These are phyloP conservation scores for Lentinula boryana DNA, from an alignment of 768 basidiomycete genomes.

Conservation along the genomic window DNA sequence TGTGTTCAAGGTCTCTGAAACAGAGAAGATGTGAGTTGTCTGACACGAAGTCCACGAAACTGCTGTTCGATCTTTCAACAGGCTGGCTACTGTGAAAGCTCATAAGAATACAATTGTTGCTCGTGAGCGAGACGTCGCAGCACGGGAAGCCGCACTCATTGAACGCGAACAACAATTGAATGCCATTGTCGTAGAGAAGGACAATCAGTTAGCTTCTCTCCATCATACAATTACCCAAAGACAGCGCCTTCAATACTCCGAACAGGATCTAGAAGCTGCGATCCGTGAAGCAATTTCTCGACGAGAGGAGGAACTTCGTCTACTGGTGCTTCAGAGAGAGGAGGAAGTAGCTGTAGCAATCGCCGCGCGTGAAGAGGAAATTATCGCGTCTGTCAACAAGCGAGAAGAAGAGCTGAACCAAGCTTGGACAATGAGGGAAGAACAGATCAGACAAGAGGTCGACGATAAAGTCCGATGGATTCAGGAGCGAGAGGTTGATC, in stretches of 20 bases:
- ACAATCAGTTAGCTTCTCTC: constrained; percentile 49
- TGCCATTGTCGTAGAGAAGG: constrained; percentile 46
- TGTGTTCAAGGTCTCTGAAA: constrained; percentile 65
- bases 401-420: constrained; percentile 60
- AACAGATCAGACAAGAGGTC: constrained; percentile 44
- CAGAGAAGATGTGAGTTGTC: constrained; percentile 67
- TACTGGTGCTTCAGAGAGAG: constrained; percentile 60
- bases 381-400: constrained; percentile 58
- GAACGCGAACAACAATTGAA: constrained; percentile 52
- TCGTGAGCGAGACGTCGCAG: constrained; percentile 59
- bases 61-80: constrained; percentile 18
- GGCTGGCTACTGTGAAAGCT: constrained; percentile 58
- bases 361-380: constrained; percentile 62
- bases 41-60: background rate
- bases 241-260: constrained; percentile 20
- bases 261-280: constrained; percentile 35
- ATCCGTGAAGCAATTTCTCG: constrained; percentile 53
- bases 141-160: constrained; percentile 47
- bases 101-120: constrained; percentile 51
- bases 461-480: constrained; percentile 45
- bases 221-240: constrained; percentile 38
- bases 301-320: constrained; percentile 66
- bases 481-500: constrained; percentile 43
- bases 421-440: constrained; percentile 52
- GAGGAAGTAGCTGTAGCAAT: constrained; percentile 65